Evolutionary conservation across 306 rosid genomes (phyloP).

Genomic region (Casuarina glauca): DNA sequence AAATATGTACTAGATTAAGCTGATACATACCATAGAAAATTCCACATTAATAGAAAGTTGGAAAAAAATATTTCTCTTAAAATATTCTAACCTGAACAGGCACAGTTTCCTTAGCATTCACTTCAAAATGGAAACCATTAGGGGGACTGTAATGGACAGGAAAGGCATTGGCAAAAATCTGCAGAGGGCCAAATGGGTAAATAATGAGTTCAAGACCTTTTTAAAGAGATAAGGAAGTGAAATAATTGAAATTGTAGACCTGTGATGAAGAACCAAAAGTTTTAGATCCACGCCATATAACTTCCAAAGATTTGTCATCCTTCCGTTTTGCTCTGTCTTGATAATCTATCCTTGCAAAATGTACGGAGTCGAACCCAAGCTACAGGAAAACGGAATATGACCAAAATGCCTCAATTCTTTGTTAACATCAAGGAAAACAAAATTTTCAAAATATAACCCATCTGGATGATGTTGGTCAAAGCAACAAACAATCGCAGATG

Average conservation of each 20-base stretch:
- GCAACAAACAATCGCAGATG: too few species aligned
- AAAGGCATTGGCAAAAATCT: slow-evolving; percentile 85
- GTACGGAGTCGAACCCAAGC: slow-evolving; percentile 93
- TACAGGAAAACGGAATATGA: slow-evolving; percentile 32
- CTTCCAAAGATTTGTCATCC: slow-evolving; percentile 78
- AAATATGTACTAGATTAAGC: slow-evolving; percentile 18
- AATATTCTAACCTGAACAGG: slow-evolving; percentile 65
- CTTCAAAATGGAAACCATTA: slow-evolving; percentile 67
- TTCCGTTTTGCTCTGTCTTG: slow-evolving; percentile 78
- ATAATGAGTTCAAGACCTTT: not conserved
- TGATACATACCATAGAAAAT: slow-evolving; percentile 7
- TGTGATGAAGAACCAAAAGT: slow-evolving; percentile 83
- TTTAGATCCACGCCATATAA: slow-evolving; percentile 87
- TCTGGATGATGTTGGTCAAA: too few species aligned
- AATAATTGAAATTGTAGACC: slow-evolving; percentile 40
- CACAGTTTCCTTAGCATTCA: slow-evolving; percentile 22
- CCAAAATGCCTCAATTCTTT: not conserved
- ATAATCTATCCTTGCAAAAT: slow-evolving; percentile 90
- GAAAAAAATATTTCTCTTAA: not conserved
- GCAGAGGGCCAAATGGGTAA: slow-evolving; percentile 20
- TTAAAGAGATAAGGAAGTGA: not conserved
- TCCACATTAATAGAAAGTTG: not conserved
- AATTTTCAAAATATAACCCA: not conserved
- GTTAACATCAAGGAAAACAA: not conserved
- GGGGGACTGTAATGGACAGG: slow-evolving; percentile 81